These are phyloP conservation scores for Baeospora myosura DNA, from an alignment of 1,284 basidiomycete species.

Conservation along the genomic window DNA sequence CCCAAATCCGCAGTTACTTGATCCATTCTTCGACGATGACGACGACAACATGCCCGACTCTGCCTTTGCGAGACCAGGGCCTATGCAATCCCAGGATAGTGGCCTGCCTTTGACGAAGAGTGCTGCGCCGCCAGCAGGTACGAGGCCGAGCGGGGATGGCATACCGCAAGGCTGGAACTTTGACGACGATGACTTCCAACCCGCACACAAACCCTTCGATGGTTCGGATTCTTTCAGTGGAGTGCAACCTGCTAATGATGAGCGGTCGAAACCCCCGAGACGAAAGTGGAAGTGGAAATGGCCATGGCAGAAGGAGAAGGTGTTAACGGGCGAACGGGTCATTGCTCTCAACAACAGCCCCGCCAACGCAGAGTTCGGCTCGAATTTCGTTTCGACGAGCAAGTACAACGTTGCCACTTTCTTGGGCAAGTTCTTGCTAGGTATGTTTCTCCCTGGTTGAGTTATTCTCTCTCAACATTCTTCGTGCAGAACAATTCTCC, in stretches of 20 bases:
- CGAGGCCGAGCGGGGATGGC: constrained; percentile 38
- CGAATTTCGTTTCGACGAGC: constrained; percentile 89
- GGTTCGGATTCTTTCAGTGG: constrained; percentile 38
- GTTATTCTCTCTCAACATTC: neutral
- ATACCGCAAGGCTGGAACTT: constrained; percentile 65
- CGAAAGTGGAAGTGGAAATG: constrained; percentile 53
- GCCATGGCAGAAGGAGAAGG: constrained; percentile 70
- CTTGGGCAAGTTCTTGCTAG: constrained; percentile 87
- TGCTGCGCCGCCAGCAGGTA: constrained; percentile 56
- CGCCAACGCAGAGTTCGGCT: constrained; percentile 61
- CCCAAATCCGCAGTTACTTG: constrained; percentile 42
- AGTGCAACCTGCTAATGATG: constrained; percentile 11
- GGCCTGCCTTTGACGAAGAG: constrained; percentile 51
- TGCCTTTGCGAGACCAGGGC: constrained; percentile 46
- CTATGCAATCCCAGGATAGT: constrained; percentile 68
- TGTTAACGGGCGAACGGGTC: constrained; percentile 56
- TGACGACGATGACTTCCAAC: constrained; percentile 51
- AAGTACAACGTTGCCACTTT: constrained; percentile 93
- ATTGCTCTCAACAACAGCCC: constrained; percentile 75
- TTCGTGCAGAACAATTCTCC: constrained; percentile 84
- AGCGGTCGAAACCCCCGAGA: constrained; percentile 17
- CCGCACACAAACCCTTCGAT: constrained; percentile 29
- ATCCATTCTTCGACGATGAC: constrained; percentile 79
- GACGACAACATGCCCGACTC: constrained; percentile 62
- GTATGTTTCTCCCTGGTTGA: constrained; percentile 40